Conservation (phyloP, 495 filamentous ascomycete species). For the Aspergillus cavernicola region DNA sequence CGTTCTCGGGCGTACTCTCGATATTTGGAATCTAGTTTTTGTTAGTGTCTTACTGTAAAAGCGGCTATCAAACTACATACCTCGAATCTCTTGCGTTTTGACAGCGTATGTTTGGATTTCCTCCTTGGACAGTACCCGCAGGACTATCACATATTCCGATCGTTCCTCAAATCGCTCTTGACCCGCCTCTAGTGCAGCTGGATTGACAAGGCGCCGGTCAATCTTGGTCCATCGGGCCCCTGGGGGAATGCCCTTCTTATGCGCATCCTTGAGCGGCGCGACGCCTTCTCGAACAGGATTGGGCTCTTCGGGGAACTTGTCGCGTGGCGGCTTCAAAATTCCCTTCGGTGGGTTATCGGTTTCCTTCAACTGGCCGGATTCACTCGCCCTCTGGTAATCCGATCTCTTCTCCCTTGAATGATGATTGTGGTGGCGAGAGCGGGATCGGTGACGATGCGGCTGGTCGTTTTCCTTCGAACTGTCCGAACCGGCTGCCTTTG, state of each 20-base stretch:
- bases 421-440: conserved; percentile 26
- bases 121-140: conserved; percentile 73
- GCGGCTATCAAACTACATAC: conserved; percentile 34
- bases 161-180: conserved; percentile 81
- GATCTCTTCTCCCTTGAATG: conserved; percentile 3
- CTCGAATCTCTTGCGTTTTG: conserved; percentile 72
- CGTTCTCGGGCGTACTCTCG: conserved; percentile 34
- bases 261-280: conserved; percentile 76
- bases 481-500: conserved; percentile 16
- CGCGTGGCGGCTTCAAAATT: conserved; percentile 67
- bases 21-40: conserved; percentile 29
- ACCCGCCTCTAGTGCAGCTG: conserved; percentile 68
- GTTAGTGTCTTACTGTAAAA: conserved; percentile 8
- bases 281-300: conserved; percentile 83
- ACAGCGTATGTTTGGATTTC: conserved; percentile 78
- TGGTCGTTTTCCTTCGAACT: conserved; percentile 16
- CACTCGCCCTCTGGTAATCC: conserved; percentile 28
- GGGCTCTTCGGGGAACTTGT: conserved; percentile 75
- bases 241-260: conserved; percentile 68
- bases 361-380: conserved; percentile 31
- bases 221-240: conserved; percentile 89
- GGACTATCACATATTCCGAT: conserved; percentile 78
- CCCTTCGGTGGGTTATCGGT: conserved; percentile 53
- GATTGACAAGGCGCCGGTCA: conserved; percentile 76
- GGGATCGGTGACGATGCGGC: conserved; percentile 19